Evolutionary conservation across 2,329 filamentous ascomycete species (phyloP).

Genomic region (Botrytis sinoallii): DNA sequence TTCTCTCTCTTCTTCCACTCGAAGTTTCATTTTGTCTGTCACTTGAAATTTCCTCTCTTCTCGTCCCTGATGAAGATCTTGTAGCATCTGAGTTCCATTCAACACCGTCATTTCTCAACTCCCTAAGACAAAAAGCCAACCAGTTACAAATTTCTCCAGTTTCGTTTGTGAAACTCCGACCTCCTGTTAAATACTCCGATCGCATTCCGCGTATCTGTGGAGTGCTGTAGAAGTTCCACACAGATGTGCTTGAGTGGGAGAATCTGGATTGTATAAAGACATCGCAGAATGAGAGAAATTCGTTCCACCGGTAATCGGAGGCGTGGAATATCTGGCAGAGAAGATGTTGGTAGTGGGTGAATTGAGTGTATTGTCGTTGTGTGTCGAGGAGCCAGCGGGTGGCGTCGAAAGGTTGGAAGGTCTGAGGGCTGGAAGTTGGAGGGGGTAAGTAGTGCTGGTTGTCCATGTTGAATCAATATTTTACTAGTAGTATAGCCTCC

Average conservation of each 20-base stretch:
- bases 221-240: not conserved
- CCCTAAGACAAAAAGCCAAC: not conserved
- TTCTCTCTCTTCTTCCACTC: not conserved
- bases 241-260: not conserved
- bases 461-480: not conserved
- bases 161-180: not conserved
- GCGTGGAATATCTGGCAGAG: not conserved
- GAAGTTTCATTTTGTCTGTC: not conserved
- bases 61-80: not conserved
- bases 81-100: not conserved
- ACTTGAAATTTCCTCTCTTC: not conserved
- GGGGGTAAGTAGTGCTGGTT: not conserved
- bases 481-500: no score
- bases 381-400: not conserved
- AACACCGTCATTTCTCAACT: not conserved
- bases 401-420: not conserved
- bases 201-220: not conserved
- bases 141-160: conserved; percentile 1
- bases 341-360: not conserved
- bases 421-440: not conserved
- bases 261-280: not conserved
- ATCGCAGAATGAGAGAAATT: not conserved
- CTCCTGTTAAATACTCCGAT: not conserved
- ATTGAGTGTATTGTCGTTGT: not conserved
- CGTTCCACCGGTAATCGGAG: not conserved